A percentile compares a stretch with the other conserved stretches of the same genome.
Conservation (phyloP, 306 rosid genomes). For the Mimosa pudica region DNA sequence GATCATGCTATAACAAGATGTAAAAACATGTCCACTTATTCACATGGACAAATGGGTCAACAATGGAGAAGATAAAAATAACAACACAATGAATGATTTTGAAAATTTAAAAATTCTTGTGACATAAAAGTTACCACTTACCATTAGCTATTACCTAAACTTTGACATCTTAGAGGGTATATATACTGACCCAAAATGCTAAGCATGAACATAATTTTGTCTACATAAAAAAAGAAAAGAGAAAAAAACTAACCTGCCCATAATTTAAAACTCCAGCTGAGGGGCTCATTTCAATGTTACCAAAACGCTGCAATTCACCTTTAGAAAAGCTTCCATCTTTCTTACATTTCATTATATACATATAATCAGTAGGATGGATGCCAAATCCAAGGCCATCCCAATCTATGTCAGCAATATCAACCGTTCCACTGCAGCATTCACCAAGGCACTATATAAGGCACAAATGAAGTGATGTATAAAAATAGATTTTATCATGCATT, state of each 20-base stretch:
- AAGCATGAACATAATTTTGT: neutral
- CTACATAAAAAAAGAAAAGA: neutral
- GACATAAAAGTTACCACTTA: neutral
- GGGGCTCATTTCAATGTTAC: constrained; percentile 85
- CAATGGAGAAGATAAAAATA: neutral
- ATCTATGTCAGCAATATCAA: constrained; percentile 67
- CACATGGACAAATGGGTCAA: neutral
- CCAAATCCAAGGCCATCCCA: constrained; percentile 93
- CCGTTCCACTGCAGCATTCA: constrained; percentile 41
- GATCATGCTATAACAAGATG: neutral
- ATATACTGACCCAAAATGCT: neutral
- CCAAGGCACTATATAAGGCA: constrained; percentile 15
- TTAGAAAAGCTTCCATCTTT: constrained; percentile 64
- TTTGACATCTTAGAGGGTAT: neutral
- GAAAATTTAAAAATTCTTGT: neutral
- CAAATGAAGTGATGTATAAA: neutral
- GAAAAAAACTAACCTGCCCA: constrained; percentile 69
- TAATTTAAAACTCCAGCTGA: constrained; percentile 89
- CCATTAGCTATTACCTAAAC: neutral
- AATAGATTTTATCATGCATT: neutral
- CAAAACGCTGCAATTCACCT: constrained; percentile 87
- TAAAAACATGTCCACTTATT: neutral
- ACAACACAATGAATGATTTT: neutral
- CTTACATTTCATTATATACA: constrained; percentile 76
- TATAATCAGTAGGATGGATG: constrained; percentile 76